These are phyloP conservation scores for Oenanthe sinensis DNA, from an alignment of 129 eudicot genomes.

Conservation along the genomic window DNA sequence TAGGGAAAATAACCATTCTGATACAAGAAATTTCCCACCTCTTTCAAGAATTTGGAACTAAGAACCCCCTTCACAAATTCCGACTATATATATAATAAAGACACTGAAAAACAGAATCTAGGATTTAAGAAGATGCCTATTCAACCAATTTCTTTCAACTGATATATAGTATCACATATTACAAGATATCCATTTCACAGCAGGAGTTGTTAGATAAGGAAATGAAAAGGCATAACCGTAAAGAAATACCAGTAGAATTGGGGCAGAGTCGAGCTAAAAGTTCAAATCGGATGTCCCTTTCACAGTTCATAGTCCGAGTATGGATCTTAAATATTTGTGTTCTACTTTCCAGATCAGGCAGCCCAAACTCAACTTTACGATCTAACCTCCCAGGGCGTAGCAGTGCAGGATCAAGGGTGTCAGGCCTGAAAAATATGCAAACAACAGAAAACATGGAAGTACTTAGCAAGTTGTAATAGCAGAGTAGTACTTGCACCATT, in stretches of 20 bases:
- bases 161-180: not conserved
- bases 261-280: slow-evolving; percentile 98
- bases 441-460: not conserved
- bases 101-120: not conserved
- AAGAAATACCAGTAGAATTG: slow-evolving; percentile 72
- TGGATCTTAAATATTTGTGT: slow-evolving; percentile 95
- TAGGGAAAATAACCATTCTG: not conserved
- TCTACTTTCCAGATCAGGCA: slow-evolving; percentile 91
- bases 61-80: not conserved
- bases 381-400: slow-evolving; percentile 91
- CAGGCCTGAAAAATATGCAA: slow-evolving; percentile 49
- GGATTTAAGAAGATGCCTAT: not conserved
- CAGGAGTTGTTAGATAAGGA: not conserved
- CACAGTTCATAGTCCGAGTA: slow-evolving; percentile 97
- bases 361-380: slow-evolving; percentile 92
- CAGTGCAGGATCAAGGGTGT: slow-evolving; percentile 90
- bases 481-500: not conserved
- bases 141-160: not conserved
- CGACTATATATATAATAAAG: not conserved
- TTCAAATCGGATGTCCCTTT: slow-evolving; percentile 89
- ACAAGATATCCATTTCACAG: slow-evolving; percentile 1
- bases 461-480: not conserved
- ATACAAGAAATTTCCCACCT: not conserved
- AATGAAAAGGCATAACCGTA: not conserved
- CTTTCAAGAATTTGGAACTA: not conserved